These are phyloP conservation scores for Hyphodiscus sp. DNA, from an alignment of 2,329 filamentous ascomycete species.

Conservation along the genomic window DNA sequence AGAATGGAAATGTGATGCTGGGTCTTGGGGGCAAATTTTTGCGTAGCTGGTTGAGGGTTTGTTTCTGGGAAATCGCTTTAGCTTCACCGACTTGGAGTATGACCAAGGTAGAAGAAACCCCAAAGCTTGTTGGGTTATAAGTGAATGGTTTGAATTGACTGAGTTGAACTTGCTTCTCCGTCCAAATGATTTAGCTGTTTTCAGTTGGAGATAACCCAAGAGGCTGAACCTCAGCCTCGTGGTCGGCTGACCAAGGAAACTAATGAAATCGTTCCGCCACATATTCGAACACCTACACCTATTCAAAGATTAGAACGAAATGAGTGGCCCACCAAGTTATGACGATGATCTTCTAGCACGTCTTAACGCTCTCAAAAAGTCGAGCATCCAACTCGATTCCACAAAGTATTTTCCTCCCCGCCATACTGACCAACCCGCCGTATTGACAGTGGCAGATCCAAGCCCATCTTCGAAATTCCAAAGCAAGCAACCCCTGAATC, in stretches of 20 bases:
- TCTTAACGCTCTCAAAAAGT: conserved; percentile 29
- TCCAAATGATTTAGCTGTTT: no score
- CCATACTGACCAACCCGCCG: conserved; percentile 8
- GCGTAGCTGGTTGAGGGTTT: no score
- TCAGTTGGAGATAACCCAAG: neutral
- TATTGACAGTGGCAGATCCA: conserved; percentile 13
- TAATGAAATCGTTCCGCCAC: neutral
- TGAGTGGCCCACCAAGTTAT: conserved; percentile 25
- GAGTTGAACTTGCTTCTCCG: no score
- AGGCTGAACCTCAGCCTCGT: conserved; percentile 22
- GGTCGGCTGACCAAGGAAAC: conserved; percentile 4
- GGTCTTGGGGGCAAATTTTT: no score
- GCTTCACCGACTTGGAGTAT: no score
- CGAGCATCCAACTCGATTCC: conserved; percentile 21
- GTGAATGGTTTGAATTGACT: no score
- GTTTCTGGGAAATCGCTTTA: no score
- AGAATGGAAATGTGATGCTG: no score
- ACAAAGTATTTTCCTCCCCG: conserved; percentile 18
- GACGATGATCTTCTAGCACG: conserved; percentile 27
- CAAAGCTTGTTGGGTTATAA: no score
- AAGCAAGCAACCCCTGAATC: conserved; percentile 19
- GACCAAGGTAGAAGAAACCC: no score
- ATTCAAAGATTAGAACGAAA: conserved; percentile 11
- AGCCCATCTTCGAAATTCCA: conserved; percentile 2
- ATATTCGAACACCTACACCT: neutral